Conservation (phyloP, 2,329 filamentous ascomycete species). For the Microdochium paspali region DNA sequence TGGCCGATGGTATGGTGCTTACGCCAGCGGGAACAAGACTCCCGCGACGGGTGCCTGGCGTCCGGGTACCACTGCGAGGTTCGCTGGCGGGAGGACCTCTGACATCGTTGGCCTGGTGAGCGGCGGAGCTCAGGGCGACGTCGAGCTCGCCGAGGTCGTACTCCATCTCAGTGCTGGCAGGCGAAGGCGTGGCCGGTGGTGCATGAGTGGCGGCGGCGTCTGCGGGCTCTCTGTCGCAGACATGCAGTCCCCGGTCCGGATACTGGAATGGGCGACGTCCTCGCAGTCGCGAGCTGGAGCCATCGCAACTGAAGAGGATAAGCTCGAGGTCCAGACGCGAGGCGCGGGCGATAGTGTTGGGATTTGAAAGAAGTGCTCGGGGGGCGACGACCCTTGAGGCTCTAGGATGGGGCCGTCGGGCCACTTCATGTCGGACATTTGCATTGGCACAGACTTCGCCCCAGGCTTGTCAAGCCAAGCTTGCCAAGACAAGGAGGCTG, state of each 20-base stretch:
- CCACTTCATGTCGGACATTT: too few relatives aligned
- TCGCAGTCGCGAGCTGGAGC: too few relatives aligned
- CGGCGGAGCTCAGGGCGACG: slow-evolving; percentile 13
- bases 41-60: slow-evolving; percentile 14
- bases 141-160: slow-evolving; percentile 19
- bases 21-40: slow-evolving; percentile 11
- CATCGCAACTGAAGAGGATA: too few relatives aligned
- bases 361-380: too few relatives aligned
- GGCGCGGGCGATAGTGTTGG: too few relatives aligned
- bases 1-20: not conserved
- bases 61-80: slow-evolving; percentile 9
- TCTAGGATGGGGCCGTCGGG: too few relatives aligned
- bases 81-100: slow-evolving; percentile 9
- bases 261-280: too few relatives aligned
- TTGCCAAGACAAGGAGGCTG: not conserved
- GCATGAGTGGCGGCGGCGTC: not conserved
- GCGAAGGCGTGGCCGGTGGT: not conserved
- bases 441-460: not conserved
- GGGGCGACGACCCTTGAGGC: too few relatives aligned
- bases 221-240: too few relatives aligned
- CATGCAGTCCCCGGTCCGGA: too few relatives aligned
- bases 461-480: not conserved
- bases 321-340: too few relatives aligned
- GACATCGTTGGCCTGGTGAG: slow-evolving; percentile 9
- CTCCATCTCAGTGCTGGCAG: slow-evolving; percentile 9